A percentile compares a stretch with the other conserved stretches of the same genome.
These are phyloP conservation scores for Torulaspora gathmanii DNA, from an alignment of 805 yeast genomes.

Conservation along the genomic window DNA sequence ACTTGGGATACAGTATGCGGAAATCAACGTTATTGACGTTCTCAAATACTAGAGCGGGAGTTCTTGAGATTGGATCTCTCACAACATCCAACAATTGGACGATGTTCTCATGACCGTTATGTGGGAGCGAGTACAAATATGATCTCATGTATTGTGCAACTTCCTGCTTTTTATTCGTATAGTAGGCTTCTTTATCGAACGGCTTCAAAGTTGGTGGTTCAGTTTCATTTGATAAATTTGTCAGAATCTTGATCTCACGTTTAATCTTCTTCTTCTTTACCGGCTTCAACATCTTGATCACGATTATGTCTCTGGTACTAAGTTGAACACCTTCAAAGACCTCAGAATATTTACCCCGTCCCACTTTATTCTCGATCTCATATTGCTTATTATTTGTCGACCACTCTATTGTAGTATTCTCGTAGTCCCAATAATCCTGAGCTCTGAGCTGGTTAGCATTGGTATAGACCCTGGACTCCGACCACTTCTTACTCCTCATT, in stretches of 20 bases:
- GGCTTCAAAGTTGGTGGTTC: constrained; percentile 28
- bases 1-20: constrained; percentile 72
- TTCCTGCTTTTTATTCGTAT: constrained; percentile 28
- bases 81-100: constrained; percentile 75
- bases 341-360: constrained; percentile 93
- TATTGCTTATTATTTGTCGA: constrained; percentile 52
- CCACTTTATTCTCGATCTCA: constrained; percentile 79
- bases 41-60: constrained; percentile 86
- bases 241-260: constrained; percentile 82
- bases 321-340: constrained; percentile 82
- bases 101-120: constrained; percentile 55
- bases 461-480: constrained; percentile 62
- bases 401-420: constrained; percentile 59
- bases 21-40: constrained; percentile 79
- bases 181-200: constrained; percentile 27
- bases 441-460: constrained; percentile 67
- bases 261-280: constrained; percentile 88
- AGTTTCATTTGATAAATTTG: constrained; percentile 56
- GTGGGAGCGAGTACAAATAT: constrained; percentile 31
- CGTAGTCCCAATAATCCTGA: constrained; percentile 81
- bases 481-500: constrained; percentile 39
- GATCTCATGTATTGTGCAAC: constrained; percentile 26
- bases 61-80: constrained; percentile 70
- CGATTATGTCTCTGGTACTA: constrained; percentile 58
- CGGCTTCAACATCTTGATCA: constrained; percentile 87